Conservation (phyloP, 2,329 filamentous ascomycete genomes). For the Chalaropsis thielavioides region DNA sequence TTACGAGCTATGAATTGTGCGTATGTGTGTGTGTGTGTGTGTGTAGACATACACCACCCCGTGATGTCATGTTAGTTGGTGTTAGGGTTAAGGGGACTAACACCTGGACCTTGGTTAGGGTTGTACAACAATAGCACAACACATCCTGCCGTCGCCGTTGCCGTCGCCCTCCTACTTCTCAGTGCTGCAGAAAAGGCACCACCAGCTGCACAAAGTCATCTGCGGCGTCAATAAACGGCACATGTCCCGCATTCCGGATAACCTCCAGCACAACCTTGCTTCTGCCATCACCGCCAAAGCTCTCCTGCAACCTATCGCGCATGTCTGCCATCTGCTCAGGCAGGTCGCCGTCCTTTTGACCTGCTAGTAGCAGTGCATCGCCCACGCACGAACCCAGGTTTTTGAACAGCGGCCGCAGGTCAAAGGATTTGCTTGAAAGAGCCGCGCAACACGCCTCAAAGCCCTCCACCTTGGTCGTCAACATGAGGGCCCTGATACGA, state of each 20-base stretch:
- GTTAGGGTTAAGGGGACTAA: too few relatives aligned
- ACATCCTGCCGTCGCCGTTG: too few relatives aligned
- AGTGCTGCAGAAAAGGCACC: conserved; percentile 20
- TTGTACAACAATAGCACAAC: too few relatives aligned
- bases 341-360: conserved; percentile 31
- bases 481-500: conserved; percentile 27
- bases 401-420: conserved; percentile 26
- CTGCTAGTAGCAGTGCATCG: conserved; percentile 27
- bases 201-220: conserved; percentile 24
- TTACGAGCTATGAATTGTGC: too few relatives aligned
- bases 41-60: too few relatives aligned
- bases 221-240: conserved; percentile 27
- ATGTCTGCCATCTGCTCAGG: conserved; percentile 28
- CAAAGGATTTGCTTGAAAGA: conserved; percentile 26
- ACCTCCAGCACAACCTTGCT: conserved; percentile 24
- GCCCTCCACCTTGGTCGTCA: conserved; percentile 27
- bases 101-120: too few relatives aligned
- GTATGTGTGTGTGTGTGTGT: too few relatives aligned
- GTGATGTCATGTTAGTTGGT: too few relatives aligned
- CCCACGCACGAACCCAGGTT: conserved; percentile 26
- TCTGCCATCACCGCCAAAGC: conserved; percentile 23
- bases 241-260: conserved; percentile 27
- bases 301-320: conserved; percentile 25
- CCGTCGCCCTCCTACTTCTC: too few relatives aligned
- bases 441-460: conserved; percentile 31